Evolutionary conservation across 2,329 filamentous ascomycete species (phyloP), one percentile per base, ranked within the genome.

Genomic region (Pseudofabraea citricarpa): DNA sequence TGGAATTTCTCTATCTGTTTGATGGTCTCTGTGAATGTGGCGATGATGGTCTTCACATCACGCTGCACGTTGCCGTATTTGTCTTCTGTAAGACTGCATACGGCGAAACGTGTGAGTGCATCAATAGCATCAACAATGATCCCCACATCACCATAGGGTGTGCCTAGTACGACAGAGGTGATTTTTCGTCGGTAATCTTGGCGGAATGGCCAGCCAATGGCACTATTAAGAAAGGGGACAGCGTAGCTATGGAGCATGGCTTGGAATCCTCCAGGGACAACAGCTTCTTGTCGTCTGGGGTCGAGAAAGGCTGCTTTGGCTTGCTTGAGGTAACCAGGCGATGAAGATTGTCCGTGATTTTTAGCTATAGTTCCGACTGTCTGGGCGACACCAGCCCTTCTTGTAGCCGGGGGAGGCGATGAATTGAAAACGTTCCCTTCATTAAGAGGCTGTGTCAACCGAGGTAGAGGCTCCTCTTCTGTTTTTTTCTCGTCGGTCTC

Each of bases 41-140:
- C 78, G 40, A 96, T 79, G 44, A 95, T 83, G 38, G 67, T 68
- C 1, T 86, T 79, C 2, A 97, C 81, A 51, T 93, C 87, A 33
- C 81, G 74, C 52, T 94, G 85, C n/a, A 94, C 91, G 54, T 87
- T 86, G 12, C 91, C 91, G 58, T 82, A 93, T 36, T 76, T 75
- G 61, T 97, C 91, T 63, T 97, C 90, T 3, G 71, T 70, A 42
- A 96, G 66, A 63, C 86, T 91, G 49, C 77, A 77, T 4, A 88
- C 75, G 1, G 87, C 77, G 21, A 97, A 72, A 39, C 76, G 73
- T 10, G 79, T 80, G 29, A 93, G 67, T 0, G 84, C 77, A 46
- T 81, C 79, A n/a, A 83, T 73, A 2, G 87, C 85, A 59, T 91
- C 81, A 40, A 85, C 65, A 52, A 89, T 83, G 13, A 85, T 68